Conservation (phyloP, 2,329 filamentous ascomycete species). For the Domatiomyces catenatus region DNA sequence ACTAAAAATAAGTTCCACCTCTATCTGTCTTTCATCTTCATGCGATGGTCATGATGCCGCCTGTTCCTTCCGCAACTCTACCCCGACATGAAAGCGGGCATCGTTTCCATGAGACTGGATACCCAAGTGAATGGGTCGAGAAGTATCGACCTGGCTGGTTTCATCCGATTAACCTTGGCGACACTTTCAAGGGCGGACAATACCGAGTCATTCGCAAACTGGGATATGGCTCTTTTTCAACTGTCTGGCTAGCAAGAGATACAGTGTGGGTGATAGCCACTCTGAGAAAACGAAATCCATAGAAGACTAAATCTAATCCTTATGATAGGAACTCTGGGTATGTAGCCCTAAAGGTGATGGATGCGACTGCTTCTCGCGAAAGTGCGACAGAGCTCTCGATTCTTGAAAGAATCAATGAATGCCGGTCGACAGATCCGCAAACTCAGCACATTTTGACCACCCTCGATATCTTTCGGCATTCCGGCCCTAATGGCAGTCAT, state of each 20-base stretch:
- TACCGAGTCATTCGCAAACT: conserved; percentile 30
- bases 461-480: conserved; percentile 21
- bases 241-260: conserved; percentile 29
- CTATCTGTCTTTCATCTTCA: too few relatives aligned
- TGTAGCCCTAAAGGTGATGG: conserved; percentile 5
- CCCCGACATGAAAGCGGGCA: neutral
- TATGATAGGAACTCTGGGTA: conserved; percentile 1
- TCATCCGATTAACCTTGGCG: conserved; percentile 23
- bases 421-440: conserved; percentile 3
- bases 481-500: conserved; percentile 19
- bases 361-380: neutral
- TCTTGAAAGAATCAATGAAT: conserved; percentile 1
- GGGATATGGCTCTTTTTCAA: conserved; percentile 28
- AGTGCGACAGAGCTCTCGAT: neutral
- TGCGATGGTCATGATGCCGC: too few relatives aligned
- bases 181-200: conserved; percentile 17
- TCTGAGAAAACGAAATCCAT: too few relatives aligned
- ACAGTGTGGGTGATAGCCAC: conserved; percentile 8
- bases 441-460: conserved; percentile 16
- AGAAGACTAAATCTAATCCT: neutral
- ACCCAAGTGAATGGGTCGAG: conserved; percentile 12
- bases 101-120: conserved; percentile 3
- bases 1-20: too few relatives aligned
- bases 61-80: neutral
- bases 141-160: conserved; percentile 21